Conservation (phyloP, 352 stramenopile genomes). For the Globisporangium cylindrosporum region DNA sequence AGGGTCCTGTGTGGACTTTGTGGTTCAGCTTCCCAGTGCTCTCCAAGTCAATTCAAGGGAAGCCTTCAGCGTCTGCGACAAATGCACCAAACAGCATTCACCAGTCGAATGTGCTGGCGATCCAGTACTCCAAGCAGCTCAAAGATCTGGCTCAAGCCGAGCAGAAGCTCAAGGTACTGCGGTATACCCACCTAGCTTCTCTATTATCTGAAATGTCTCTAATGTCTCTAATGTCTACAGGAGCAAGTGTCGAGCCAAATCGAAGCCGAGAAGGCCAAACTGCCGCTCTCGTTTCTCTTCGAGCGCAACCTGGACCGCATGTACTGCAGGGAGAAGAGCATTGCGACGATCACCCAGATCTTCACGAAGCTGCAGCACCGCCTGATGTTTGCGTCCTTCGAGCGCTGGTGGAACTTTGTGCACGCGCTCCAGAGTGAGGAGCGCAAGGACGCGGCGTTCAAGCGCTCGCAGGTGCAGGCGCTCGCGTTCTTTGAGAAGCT, state of each 20-base stretch:
- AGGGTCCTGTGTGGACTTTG: neutral
- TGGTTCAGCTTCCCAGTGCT: constrained; percentile 20
- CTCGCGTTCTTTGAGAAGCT: constrained; percentile 52
- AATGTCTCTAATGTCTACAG: constrained; percentile 12
- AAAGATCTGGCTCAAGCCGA: constrained; percentile 12
- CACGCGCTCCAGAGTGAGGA: constrained; percentile 19
- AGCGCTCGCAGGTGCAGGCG: constrained; percentile 32
- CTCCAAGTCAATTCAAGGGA: constrained; percentile 3
- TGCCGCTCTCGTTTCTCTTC: constrained; percentile 75
- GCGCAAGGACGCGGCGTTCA: constrained; percentile 24
- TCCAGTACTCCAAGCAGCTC: constrained; percentile 18
- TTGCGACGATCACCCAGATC: constrained; percentile 54
- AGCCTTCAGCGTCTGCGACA: neutral
- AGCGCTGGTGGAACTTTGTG: constrained; percentile 35
- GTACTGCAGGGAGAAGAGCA: constrained; percentile 55
- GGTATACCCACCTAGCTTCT: neutral
- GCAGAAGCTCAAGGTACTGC: constrained; percentile 21
- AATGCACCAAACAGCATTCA: neutral
- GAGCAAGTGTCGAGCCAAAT: constrained; percentile 39
- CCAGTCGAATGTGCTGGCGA: constrained; percentile 2
- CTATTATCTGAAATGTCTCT: too few relatives aligned
- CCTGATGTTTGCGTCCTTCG: constrained; percentile 42
- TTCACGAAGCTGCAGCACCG: constrained; percentile 70
- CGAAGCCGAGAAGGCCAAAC: constrained; percentile 44
- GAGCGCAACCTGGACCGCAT: constrained; percentile 58